Evolutionary conservation across 352 stramenopile genomes (phyloP), one percentile per base, ranked within the genome.

Genomic region (Globisporangium lucens): DNA sequence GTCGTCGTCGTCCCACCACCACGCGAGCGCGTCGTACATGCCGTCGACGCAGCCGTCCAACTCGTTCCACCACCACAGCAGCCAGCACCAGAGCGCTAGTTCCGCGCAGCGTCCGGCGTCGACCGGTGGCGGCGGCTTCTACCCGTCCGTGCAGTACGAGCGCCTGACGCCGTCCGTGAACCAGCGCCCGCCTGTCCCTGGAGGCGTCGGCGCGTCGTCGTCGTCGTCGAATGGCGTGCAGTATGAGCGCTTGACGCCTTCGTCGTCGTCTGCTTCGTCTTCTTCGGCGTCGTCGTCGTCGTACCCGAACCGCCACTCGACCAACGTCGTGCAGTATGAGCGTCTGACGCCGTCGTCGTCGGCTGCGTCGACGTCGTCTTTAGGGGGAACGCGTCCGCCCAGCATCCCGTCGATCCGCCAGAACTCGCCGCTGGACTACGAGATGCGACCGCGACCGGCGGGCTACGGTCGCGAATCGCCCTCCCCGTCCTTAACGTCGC

Each of bases 261-360:
- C 51, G 22, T 24, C 61, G n/a, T 43, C 36, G 17, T 33, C 47
- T n/a, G 47, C 51, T n/a, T 56, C 63, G 12, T 56, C 63, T 1
- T 36, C 24, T 24, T 24, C 24, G 24, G 24, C 63, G 3, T 22
- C 33, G 6, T 27, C 20, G 2, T 43, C 22, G 17, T 5, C 49
- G 55, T 57, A 66, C 47, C 43, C 47, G 56, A 60, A 57, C 47
- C 65, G 24, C 46, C 65, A 65, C 35, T 70, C 61, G 33, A 61
- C 61, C 3, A 72, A 65, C 35, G 61, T 68, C 41, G 76, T 85
- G 38, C 76, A 81, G 56, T 87, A 87, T 53, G 79, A 87, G 62
- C 79, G 79, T 13, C 62, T 87, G 33, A 81, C 79, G 46, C 66
- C 75, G 5, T 63, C 69, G 24, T 41, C 75, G 8, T 64, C 70